Evolutionary conservation across 768 basidiomycete genomes (phyloP), one percentile per base, ranked within the genome.

Genomic region (Phlebiopsis flavidoalba): DNA sequence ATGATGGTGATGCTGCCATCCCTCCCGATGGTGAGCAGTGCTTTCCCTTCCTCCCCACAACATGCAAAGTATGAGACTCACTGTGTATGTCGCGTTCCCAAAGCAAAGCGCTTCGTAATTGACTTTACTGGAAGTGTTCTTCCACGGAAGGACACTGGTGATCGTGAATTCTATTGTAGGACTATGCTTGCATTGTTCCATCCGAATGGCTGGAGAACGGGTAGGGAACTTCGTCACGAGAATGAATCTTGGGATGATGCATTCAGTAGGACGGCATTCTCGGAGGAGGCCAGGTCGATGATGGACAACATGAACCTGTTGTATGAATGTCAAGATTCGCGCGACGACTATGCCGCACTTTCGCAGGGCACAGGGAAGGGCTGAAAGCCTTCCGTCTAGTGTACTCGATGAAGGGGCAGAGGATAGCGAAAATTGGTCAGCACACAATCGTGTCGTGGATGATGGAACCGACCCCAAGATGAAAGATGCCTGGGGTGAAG

Each of bases 231-330:
- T 8, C 31, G 43, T 7, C 1, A 47, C 5, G 43, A n/a, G 22
- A 2, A 5, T 5, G 47, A 57, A 35, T 50, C 43, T 7, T 63
- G 62, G 58, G 26, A 54, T 5, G 36, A 46, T 7, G 58, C 58
- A 15, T 64, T 50, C 22, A 12, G 4, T 8, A 0, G 53, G 3
- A 26, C 37, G 7, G 1, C 1, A 3, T 63, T 63, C n/a, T 14
- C 35, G n/a, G 26, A 10, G 1, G 8, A 24, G 3, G 26, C 55
- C 5, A n/a, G 3, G 11, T 1, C 49, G 64, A 71, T 50, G 67
- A 76, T 63, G 53, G 21, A 51, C 6, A 59, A 59, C 45, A 58
- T 63, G 56, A 59, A 63, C 19, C 21, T 77, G 0, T 24, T 60
- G 24, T 75, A 59, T 46, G 62, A 63, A 33, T 59, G 62, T 58